Base-by-base conservation (phyloP, 2,329 filamentous ascomycete genomes). In the Thielaviopsis euricoi region DNA sequence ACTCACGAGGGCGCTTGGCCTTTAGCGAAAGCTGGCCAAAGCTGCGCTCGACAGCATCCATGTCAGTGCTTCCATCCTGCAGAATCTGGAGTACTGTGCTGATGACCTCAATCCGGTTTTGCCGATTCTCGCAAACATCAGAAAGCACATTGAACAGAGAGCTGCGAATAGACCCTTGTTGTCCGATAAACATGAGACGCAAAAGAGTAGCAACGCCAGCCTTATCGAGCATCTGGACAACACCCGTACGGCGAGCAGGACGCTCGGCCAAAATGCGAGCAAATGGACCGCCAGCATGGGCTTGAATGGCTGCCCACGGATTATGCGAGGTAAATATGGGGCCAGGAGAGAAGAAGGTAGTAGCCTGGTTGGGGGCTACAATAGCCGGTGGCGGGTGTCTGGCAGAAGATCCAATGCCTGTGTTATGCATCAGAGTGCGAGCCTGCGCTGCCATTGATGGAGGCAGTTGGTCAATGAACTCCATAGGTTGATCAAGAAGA, bases 171-270 rank as follows among this genome's bases (percentile, higher is more conserved):
- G 87, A 93, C 22, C 87, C 88, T 62, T 91, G 87, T 63, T 96
- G 88, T 53, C 88, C 86, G 65, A 97, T 89, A 69, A 98, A 98
- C 91, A 98, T 96, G 10, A 98, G 79, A n/a, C 94, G 87, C 50
- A 98, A 77, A 37, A 98, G 75, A n/a, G 93, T 97, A 25, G 94
- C 93, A 63, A 98, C 85, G 25, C 94, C 93, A 52, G 90, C 80
- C 71, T 95, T 96, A 70, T 98, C 93, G 29, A 98, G 80, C 86
- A 98, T 95, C 68, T 98, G 93, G 23, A 95, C 87, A 59, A 94
- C 86, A 25, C 52, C 55, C 22, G 88, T 84, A 61, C 87, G 86
- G 59, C 87, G 83, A 17, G 66, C 51, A 12, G 29, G 57, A 7
- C 46, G 23, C 22, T 58, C 52, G n/a, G 37, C 7, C 19, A 40